Percentiles rank a stretch among this genome's conserved stretches.
phyloP scores from a whole-genome alignment of 2,329 filamentous ascomycete genomes.

The Aquanectria penicillioides region DNA sequence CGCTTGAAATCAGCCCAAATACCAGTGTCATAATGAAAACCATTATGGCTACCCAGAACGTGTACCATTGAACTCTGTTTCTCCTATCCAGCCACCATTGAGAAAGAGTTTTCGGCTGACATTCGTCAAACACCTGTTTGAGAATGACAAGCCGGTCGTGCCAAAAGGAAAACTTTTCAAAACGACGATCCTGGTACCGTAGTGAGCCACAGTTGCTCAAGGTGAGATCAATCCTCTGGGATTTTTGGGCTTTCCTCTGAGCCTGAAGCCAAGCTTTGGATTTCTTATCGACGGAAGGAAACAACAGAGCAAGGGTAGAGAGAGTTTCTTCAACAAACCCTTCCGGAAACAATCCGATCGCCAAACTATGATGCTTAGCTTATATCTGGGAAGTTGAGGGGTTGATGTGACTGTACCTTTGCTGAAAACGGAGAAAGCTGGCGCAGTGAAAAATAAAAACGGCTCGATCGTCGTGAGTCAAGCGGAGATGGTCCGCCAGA shows the following conservation, averaged over 20 bases:
- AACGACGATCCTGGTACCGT: background rate
- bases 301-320: background rate
- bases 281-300: background rate
- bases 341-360: background rate
- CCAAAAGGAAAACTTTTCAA: slow-evolving; percentile 46
- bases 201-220: background rate
- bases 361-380: background rate
- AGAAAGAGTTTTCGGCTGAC: slow-evolving; percentile 45
- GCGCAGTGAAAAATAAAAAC: slow-evolving; percentile 53
- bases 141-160: slow-evolving; percentile 53
- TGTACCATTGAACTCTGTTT: slow-evolving; percentile 56
- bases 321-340: background rate
- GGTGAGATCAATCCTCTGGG: background rate
- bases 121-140: slow-evolving; percentile 54
- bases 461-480: slow-evolving; percentile 50
- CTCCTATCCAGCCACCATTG: slow-evolving; percentile 56
- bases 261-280: background rate
- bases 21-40: slow-evolving; percentile 44
- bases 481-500: slow-evolving; percentile 51
- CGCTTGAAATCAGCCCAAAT: slow-evolving; percentile 53
- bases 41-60: slow-evolving; percentile 55
- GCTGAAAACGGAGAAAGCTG: slow-evolving; percentile 44
- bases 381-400: background rate
- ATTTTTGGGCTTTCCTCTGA: background rate
- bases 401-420: background rate